Evolutionary conservation across 2,329 filamentous ascomycete species (phyloP), one percentile per base, ranked within the genome.

Genomic region (Pseudogymnoascus sp.): DNA sequence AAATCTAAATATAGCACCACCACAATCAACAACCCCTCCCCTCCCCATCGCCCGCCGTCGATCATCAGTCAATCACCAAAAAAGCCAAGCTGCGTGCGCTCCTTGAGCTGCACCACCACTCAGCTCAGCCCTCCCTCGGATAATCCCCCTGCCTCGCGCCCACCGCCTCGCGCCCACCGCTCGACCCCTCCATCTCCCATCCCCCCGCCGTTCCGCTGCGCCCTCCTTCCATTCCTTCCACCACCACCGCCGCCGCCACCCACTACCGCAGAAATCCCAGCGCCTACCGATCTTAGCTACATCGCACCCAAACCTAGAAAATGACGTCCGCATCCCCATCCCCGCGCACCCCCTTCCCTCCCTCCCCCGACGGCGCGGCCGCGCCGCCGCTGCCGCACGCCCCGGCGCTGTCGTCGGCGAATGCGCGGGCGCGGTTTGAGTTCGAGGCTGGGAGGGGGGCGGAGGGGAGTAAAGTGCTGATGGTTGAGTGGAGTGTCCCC

Each of bases 391-490:
- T 47, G 11, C 19, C 13, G 2, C 75, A 77, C 63, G 77, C 78
- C 26, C 76, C 78, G 3, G 74, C 75, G n/a, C 75, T 81, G 70
- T 77, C 78, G 65, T 76, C 80, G 3, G 78, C 79, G 57, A 83
- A 82, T 64, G 87, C 87, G n/a, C 80, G 91, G 53, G 88, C 91
- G 53, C 87, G 92, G 65, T 96, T 96, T 76, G 92, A 96, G 74
- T 96, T 96, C 73, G 89, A 93, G 76, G 80, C 84, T 0, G 88
- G 87, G 36, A 84, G 83, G 73, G 88, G 86, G 60, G 90, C 91
- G 70, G 88, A 93, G 68, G 91, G 91, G 42, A 96, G 91, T 67
- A 96, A 96, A 78, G 87, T 96, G 67, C 79, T 96, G 69, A 95
- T 96, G 91, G 87, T 96, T 40, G 91, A 96, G 75, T 96, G 92